Percentiles rank a stretch among this genome's conserved stretches.
Evolutionary conservation across 306 rosid genomes (phyloP).

Genomic region (Glycine soja): DNA sequence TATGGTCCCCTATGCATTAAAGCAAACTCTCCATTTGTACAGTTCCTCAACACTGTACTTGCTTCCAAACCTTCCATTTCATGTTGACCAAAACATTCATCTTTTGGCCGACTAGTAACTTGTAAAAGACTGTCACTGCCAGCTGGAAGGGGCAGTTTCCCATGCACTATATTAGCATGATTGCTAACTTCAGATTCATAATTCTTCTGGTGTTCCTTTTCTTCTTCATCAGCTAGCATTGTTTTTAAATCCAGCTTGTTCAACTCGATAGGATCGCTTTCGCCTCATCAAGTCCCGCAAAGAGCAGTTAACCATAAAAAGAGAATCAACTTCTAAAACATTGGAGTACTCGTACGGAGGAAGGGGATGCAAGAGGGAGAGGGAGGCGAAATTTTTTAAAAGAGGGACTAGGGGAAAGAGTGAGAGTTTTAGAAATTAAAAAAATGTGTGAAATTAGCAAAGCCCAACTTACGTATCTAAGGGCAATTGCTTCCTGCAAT

Average conservation of each 20-base stretch:
- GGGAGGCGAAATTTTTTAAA: no score
- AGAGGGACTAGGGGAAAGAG: no score
- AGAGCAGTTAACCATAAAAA: constrained; percentile 68
- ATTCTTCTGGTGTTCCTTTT: constrained; percentile 43
- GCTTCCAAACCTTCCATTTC: constrained; percentile 40
- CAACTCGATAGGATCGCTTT: constrained; percentile 65
- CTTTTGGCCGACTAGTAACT: constrained; percentile 41
- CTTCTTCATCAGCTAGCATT: constrained; percentile 42
- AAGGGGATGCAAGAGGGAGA: no score
- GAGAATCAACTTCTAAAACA: no score
- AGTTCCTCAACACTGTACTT: constrained; percentile 28
- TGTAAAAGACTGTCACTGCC: constrained; percentile 44
- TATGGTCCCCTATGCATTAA: constrained; percentile 32
- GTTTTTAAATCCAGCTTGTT: constrained; percentile 52
- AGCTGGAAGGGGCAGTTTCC: constrained; percentile 49
- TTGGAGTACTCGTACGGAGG: no score
- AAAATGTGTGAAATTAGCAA: no score
- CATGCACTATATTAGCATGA: constrained; percentile 49
- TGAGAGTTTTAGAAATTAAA: no score
- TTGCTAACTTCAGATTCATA: constrained; percentile 44
- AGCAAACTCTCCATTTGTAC: constrained; percentile 42
- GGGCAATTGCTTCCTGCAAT: no score
- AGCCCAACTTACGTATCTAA: no score
- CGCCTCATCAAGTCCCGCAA: constrained; percentile 92
- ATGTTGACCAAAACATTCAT: constrained; percentile 49